phyloP scores from a whole-genome alignment of 148 eudicot genomes.

The Heliamphora exappendiculata region DNA sequence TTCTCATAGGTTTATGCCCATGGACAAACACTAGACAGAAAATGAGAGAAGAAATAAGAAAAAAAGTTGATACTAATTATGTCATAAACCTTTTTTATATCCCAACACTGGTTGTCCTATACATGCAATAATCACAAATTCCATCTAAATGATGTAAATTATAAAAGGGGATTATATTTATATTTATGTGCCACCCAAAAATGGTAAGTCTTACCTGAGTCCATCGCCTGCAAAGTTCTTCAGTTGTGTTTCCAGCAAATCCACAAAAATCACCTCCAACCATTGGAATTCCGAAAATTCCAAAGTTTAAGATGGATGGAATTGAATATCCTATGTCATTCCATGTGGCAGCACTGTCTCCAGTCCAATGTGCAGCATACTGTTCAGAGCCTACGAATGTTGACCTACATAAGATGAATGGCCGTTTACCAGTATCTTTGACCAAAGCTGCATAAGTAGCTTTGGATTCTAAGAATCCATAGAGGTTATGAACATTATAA shows the following conservation, averaged over 20 bases:
- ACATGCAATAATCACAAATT: background rate
- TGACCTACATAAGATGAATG: constrained; percentile 62
- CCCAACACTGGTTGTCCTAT: background rate
- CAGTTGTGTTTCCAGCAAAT: constrained; percentile 54
- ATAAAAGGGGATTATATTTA: background rate
- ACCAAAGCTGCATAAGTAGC: constrained; percentile 49
- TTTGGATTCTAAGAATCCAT: constrained; percentile 57
- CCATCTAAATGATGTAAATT: background rate
- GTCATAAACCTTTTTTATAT: background rate
- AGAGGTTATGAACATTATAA: constrained; percentile 59
- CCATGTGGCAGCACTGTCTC: constrained; percentile 87
- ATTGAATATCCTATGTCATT: constrained; percentile 59
- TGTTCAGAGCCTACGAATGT: constrained; percentile 80
- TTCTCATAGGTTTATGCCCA: too few species aligned
- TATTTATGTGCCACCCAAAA: background rate
- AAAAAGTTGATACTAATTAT: background rate
- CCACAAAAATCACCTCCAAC: constrained; percentile 91
- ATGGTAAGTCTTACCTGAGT: constrained; percentile 45
- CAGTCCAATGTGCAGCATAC: constrained; percentile 90
- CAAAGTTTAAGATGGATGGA: constrained; percentile 60
- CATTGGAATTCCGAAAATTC: constrained; percentile 81
- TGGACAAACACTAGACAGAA: too few species aligned
- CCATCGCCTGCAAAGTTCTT: constrained; percentile 82
- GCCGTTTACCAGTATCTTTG: constrained; percentile 46
- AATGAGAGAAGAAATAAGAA: too few species aligned